These are phyloP conservation scores for Earliella scabrosa DNA, from an alignment of 1,284 basidiomycete species.

Conservation along the genomic window DNA sequence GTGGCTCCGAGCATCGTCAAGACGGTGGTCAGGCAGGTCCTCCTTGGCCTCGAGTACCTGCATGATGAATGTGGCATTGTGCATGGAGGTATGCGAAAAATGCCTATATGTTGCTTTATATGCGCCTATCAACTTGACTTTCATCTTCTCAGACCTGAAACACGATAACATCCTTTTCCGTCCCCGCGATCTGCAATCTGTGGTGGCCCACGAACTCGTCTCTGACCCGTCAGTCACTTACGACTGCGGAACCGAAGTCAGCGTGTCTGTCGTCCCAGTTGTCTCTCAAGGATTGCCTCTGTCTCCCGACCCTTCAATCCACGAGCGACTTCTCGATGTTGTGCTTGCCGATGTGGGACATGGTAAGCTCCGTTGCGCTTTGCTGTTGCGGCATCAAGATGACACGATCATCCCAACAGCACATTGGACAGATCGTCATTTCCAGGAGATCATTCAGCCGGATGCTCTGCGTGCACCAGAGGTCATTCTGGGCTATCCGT, in stretches of 20 bases:
- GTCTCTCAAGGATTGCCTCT: constrained; percentile 13
- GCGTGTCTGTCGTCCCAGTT: constrained; percentile 10
- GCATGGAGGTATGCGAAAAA: constrained; percentile 25
- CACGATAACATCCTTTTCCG: constrained; percentile 51
- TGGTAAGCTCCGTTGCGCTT: not conserved
- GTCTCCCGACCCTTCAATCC: constrained; percentile 3
- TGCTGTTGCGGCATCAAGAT: not conserved
- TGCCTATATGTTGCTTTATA: too few relatives aligned
- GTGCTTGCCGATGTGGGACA: constrained; percentile 5
- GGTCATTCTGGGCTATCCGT: constrained; percentile 38
- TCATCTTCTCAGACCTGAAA: constrained; percentile 43
- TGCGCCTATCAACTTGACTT: too few relatives aligned
- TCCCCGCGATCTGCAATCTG: constrained; percentile 7
- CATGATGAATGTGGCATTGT: constrained; percentile 49
- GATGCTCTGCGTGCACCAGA: constrained; percentile 40
- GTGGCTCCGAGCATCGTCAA: constrained; percentile 38
- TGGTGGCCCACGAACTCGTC: constrained; percentile 17
- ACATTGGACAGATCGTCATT: constrained; percentile 16
- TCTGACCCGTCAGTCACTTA: constrained; percentile 16
- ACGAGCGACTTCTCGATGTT: constrained; percentile 6
- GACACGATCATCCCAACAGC: constrained; percentile 4
- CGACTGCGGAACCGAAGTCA: constrained; percentile 10
- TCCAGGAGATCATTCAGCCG: constrained; percentile 34
- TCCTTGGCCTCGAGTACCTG: constrained; percentile 52
- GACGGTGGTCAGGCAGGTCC: constrained; percentile 49